Conservation (phyloP, 139 green algal genomes). For the Chlamydomonas asymmetrica region DNA sequence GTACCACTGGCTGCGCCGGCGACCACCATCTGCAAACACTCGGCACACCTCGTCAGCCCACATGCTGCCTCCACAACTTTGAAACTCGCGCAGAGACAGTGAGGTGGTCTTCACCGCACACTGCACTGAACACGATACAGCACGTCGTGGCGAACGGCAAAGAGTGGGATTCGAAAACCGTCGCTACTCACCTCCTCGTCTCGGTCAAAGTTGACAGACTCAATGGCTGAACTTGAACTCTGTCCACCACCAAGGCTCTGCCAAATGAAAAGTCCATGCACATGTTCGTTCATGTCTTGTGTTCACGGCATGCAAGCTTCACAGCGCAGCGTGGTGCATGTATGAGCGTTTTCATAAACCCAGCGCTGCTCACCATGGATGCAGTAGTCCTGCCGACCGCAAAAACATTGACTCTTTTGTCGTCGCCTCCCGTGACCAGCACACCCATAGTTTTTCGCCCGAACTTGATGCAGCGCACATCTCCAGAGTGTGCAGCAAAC, state of each 20-base stretch:
- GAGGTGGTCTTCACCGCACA: too few relatives aligned
- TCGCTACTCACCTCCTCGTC: conserved; percentile 71
- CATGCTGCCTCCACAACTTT: too few relatives aligned
- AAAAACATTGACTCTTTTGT: conserved; percentile 89
- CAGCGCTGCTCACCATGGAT: conserved; percentile 42
- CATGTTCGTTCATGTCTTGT: not conserved
- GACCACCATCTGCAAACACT: too few relatives aligned
- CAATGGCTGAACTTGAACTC: conserved; percentile 62
- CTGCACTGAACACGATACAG: too few relatives aligned
- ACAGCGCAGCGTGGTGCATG: not conserved
- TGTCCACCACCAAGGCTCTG: conserved; percentile 72
- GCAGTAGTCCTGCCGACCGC: conserved; percentile 68
- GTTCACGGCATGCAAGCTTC: not conserved
- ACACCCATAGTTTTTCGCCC: conserved; percentile 70
- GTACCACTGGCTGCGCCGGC: conserved; percentile 67
- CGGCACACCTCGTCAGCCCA: too few relatives aligned
- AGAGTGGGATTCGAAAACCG: too few relatives aligned
- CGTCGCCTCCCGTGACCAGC: conserved; percentile 86
- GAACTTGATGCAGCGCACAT: conserved; percentile 80
- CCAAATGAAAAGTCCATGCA: not conserved
- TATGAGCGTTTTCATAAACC: not conserved
- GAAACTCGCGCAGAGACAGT: too few relatives aligned
- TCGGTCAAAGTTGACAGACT: conserved; percentile 78
- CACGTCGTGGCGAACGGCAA: too few relatives aligned
- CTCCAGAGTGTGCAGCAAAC: conserved; percentile 72